These are phyloP conservation scores for Myochromella boudieri DNA, from an alignment of 768 basidiomycete genomes.

Conservation along the genomic window DNA sequence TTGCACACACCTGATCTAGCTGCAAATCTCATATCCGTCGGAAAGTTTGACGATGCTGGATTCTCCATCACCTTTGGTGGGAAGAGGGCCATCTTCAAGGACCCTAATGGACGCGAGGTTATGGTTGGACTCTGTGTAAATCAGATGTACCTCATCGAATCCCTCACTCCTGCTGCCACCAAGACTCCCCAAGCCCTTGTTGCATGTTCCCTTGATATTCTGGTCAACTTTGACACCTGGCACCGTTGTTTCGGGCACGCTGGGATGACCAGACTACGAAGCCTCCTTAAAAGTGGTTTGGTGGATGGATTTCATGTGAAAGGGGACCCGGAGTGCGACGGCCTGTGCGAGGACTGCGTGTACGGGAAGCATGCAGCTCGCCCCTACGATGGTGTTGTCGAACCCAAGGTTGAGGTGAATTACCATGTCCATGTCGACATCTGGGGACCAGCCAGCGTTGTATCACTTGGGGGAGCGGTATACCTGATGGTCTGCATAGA, in stretches of 20 bases:
- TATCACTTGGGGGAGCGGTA: too few relatives aligned
- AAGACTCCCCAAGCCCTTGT: constrained; percentile 14
- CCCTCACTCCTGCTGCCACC: constrained; percentile 19
- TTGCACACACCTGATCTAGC: neutral
- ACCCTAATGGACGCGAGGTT: neutral
- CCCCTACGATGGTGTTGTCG: constrained; percentile 24
- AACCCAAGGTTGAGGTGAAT: too few relatives aligned
- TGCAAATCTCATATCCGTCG: neutral
- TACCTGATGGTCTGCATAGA: too few relatives aligned
- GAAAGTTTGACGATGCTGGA: neutral
- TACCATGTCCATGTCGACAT: too few relatives aligned
- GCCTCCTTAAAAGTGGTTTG: too few relatives aligned
- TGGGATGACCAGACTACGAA: too few relatives aligned
- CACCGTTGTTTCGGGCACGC: neutral
- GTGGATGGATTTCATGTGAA: neutral
- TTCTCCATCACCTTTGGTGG: neutral
- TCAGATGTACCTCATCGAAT: neutral
- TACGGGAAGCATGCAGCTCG: too few relatives aligned
- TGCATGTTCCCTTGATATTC: neutral
- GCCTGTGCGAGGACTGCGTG: neutral
- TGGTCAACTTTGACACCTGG: neutral
- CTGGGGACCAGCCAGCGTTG: constrained; percentile 6
- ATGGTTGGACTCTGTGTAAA: constrained; percentile 7
- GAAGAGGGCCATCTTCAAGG: neutral
- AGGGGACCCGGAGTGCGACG: neutral